Evolutionary conservation across 306 rosid genomes (phyloP).

Genomic region (Gynostemma pentaphyllum): DNA sequence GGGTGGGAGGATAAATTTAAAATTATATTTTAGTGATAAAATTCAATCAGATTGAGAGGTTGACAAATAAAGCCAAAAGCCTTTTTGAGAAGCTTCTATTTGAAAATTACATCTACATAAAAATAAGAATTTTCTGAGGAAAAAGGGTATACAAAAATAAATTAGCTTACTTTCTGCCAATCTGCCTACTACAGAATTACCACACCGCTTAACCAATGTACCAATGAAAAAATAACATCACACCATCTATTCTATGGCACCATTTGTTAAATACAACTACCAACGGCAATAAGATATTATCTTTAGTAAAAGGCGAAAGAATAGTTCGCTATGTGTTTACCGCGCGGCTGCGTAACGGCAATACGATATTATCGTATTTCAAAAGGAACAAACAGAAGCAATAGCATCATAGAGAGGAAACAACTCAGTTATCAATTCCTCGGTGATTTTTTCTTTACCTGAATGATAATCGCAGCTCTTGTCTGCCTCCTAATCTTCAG

Average conservation of each 20-base stretch:
- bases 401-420: not conserved
- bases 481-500: slow-evolving; percentile 45
- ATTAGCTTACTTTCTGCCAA: not conserved
- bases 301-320: slow-evolving; percentile 59
- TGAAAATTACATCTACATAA: not conserved
- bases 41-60: not conserved
- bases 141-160: too few relatives aligned
- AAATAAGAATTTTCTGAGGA: not conserved
- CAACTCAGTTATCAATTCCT: not conserved
- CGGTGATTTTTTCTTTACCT: slow-evolving; percentile 34
- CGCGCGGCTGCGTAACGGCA: slow-evolving; percentile 7
- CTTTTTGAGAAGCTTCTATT: not conserved
- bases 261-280: not conserved
- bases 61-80: not conserved
- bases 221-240: not conserved
- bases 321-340: slow-evolving; percentile 26
- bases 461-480: slow-evolving; percentile 52
- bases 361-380: not conserved
- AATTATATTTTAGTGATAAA: too few relatives aligned
- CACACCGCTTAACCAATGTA: not conserved
- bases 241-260: not conserved
- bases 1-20: too few relatives aligned
- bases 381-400: not conserved
- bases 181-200: not conserved
- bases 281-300: not conserved